Evolutionary conservation across 441 rosid genomes (phyloP).

Genomic region (Kokia cookei): DNA sequence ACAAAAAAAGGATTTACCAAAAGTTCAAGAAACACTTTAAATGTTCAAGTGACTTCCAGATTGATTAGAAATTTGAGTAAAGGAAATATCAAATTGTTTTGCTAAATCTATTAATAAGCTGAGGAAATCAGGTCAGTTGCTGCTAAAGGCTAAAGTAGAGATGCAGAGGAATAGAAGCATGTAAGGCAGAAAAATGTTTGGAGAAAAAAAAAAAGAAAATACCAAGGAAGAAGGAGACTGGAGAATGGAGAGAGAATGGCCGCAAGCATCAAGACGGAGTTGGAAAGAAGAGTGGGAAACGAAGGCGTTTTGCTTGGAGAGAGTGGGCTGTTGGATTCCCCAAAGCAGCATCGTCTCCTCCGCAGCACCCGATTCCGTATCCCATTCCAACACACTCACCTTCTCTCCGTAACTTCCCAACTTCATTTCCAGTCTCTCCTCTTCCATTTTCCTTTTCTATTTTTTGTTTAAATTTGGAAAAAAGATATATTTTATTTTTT

Average conservation of each 20-base stretch:
- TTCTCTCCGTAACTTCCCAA: conserved; percentile 61
- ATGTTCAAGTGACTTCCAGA: too few relatives aligned
- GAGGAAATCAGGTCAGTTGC: too few relatives aligned
- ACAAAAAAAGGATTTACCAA: too few relatives aligned
- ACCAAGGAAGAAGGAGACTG: conserved; percentile 94
- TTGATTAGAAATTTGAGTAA: too few relatives aligned
- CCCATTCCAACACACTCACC: conserved; percentile 41
- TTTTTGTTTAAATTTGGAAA: not conserved
- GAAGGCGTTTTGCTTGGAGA: conserved; percentile 61
- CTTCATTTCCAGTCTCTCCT: conserved; percentile 21
- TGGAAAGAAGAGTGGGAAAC: conserved; percentile 79
- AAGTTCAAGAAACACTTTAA: too few relatives aligned
- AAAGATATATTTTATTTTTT: too few relatives aligned
- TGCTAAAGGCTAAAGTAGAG: too few relatives aligned
- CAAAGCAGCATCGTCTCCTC: conserved; percentile 84
- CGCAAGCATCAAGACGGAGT: conserved; percentile 77
- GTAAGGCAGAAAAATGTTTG: not conserved
- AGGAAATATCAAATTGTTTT: too few relatives aligned
- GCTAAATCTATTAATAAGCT: too few relatives aligned
- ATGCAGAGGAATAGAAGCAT: too few relatives aligned
- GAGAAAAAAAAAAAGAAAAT: not conserved
- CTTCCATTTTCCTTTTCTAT: not conserved
- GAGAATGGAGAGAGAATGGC: conserved; percentile 68
- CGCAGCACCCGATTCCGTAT: conserved; percentile 60
- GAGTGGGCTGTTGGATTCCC: conserved; percentile 87